phyloP scores from a whole-genome alignment of 352 stramenopile genomes.

The Lagenidium sp. region DNA sequence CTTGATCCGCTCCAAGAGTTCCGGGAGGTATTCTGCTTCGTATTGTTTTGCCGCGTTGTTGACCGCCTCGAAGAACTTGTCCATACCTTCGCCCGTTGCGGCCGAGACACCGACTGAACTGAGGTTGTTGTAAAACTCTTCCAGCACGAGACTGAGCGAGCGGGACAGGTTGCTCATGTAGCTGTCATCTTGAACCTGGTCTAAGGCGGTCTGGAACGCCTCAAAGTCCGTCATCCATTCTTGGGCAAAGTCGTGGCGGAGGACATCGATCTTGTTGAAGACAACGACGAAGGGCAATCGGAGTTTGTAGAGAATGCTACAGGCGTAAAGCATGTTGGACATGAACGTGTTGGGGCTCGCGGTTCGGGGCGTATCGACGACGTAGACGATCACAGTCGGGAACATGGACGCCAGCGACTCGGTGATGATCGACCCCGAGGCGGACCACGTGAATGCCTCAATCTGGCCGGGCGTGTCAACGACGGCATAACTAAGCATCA shows the following conservation, averaged over 20 bases:
- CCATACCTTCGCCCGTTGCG: constrained; percentile 93
- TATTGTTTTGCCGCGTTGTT: constrained; percentile 81
- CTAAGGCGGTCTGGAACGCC: constrained; percentile 94
- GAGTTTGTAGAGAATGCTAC: constrained; percentile 98
- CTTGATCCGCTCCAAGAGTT: constrained; percentile 61
- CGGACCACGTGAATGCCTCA: constrained; percentile 99
- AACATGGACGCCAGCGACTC: constrained; percentile 95
- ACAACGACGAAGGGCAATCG: constrained; percentile 95
- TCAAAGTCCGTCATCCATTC: constrained; percentile 99
- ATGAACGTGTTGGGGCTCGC: constrained; percentile 98
- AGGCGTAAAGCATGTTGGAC: constrained; percentile 99
- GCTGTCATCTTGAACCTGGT: constrained; percentile 83
- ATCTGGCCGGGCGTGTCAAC: constrained; percentile 99
- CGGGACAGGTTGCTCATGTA: constrained; percentile 91
- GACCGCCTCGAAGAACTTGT: constrained; percentile 90
- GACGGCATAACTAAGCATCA: constrained; percentile 85
- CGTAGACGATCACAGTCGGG: constrained; percentile 96
- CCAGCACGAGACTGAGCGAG: constrained; percentile 83
- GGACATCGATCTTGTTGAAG: constrained; percentile 99
- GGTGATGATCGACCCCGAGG: constrained; percentile 97
- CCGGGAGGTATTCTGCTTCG: constrained; percentile 82
- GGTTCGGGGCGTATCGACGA: constrained; percentile 96
- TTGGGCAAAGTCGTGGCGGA: constrained; percentile 90
- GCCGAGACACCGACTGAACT: constrained; percentile 91
- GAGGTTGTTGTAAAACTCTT: constrained; percentile 94